Evolutionary conservation across 257 asterid genomes (phyloP), one percentile per base, ranked within the genome.

Genomic region (Capsicum rhomboideum): DNA sequence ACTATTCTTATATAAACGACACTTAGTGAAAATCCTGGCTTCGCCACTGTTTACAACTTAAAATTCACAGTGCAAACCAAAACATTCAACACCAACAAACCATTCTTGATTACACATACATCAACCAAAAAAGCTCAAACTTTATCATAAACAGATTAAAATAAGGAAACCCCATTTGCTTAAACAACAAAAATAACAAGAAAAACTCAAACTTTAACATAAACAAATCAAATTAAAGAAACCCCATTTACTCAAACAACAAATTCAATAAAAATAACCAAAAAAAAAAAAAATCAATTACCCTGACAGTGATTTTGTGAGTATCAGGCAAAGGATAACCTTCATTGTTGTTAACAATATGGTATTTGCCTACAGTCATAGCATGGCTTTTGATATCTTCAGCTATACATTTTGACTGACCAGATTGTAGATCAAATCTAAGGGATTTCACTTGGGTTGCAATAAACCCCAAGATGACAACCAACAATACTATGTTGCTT

Each of bases 321-420:
- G 99, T 90, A 58, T 96, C 98, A 16, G 97, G 98, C 21, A 94
- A 87, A 89, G 98, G 97, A 28, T 85, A 86, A 21, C 97, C 99
- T 23, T 96, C 98, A 37, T 82, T 90, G 71, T 93, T 93, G 83
- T 94, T 94, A 28, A 96, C 97, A 55, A 94, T 86, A 42, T 95
- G 96, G 84, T 96, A 96, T 64, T 94, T 96, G 66, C 98, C 99
- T 37, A 96, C 97, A 50, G 98, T 96, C 99, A 96, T 96, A 21
- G 98, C 88, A 89, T 92, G 93, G 84, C 91, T 88, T 91, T 94
- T 93, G 78, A 96, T 92, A 42, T 96, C 98, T 89, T 96, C 99
- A 64, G 99, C 87, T 91, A 96, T 96, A 90, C 99, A 96, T 88
- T 96, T 96, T n/a, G 97, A 90, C 46, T 86, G 93, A 68, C 98